Conservation (phyloP, 306 rosid species). For the Potentilla sterilis region DNA sequence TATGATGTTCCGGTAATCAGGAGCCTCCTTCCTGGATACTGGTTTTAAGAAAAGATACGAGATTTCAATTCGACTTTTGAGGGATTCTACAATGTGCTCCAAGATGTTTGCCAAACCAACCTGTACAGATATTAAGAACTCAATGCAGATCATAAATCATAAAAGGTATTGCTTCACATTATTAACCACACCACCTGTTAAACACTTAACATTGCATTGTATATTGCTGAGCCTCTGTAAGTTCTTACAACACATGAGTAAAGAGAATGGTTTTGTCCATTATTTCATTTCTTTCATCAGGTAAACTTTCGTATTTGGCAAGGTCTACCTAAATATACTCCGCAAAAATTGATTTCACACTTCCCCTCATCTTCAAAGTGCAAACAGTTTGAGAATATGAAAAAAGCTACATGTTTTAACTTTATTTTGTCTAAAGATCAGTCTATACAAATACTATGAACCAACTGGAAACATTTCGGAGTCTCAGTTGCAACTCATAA, state of each 20-base stretch:
- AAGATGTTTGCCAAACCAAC: conserved; percentile 93
- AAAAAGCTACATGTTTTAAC: background rate
- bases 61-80: conserved; percentile 62
- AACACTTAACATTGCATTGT: background rate
- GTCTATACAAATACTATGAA: background rate
- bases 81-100: conserved; percentile 75
- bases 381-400: background rate
- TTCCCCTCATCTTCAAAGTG: background rate
- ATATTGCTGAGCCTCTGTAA: background rate
- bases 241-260: background rate
- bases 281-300: background rate
- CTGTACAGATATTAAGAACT: conserved; percentile 7
- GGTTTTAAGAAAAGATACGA: conserved; percentile 77
- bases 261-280: background rate
- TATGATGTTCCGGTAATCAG: conserved; percentile 75
- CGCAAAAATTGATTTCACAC: background rate
- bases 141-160: background rate
- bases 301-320: background rate
- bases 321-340: background rate
- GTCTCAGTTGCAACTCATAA: background rate
- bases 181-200: background rate
- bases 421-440: background rate
- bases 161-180: background rate
- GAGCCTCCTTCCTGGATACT: conserved; percentile 89
- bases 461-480: background rate